Conservation (phyloP, 2,329 filamentous ascomycete genomes). For the Trichoderma harzianum region DNA sequence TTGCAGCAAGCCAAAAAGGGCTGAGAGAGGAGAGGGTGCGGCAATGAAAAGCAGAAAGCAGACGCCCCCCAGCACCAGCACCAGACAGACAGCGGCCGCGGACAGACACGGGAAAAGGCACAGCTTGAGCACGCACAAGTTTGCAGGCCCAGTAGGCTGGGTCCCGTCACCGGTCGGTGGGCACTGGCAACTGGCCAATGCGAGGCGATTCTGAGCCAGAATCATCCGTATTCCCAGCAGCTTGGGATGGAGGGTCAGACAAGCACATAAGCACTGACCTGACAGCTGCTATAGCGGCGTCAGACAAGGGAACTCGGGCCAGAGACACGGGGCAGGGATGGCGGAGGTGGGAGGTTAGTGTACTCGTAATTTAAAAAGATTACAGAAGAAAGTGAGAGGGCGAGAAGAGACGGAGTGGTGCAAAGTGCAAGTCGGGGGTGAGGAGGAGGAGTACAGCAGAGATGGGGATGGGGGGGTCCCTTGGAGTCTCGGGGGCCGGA, state of each 20-base stretch:
- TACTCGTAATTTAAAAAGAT: not conserved
- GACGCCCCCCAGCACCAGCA: too few relatives aligned
- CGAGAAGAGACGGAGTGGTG: not conserved
- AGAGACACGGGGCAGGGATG: not conserved
- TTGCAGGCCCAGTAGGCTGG: slow-evolving; percentile 12
- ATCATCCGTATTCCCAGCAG: slow-evolving; percentile 13
- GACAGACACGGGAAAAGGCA: not conserved
- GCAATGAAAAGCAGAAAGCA: not conserved
- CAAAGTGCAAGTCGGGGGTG: not conserved
- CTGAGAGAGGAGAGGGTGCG: slow-evolving; percentile 4
- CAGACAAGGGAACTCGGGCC: slow-evolving; percentile 10
- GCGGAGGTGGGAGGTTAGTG: not conserved
- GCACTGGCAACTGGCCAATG: slow-evolving; percentile 12
- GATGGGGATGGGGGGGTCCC: not conserved
- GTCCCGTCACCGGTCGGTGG: slow-evolving; percentile 6
- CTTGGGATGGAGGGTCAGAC: slow-evolving; percentile 18
- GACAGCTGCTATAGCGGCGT: slow-evolving; percentile 9
- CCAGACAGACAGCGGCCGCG: not conserved
- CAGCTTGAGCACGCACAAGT: not conserved
- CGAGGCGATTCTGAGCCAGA: not conserved
- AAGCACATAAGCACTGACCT: slow-evolving; percentile 9
- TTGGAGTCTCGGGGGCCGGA: slow-evolving; percentile 2
- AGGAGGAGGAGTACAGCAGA: not conserved
- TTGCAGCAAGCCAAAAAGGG: not conserved
- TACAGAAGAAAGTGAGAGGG: not conserved